Percentiles rank a stretch among this genome's conserved stretches.
Conservation (phyloP, 306 rosid genomes). For the Castanea sativa region DNA sequence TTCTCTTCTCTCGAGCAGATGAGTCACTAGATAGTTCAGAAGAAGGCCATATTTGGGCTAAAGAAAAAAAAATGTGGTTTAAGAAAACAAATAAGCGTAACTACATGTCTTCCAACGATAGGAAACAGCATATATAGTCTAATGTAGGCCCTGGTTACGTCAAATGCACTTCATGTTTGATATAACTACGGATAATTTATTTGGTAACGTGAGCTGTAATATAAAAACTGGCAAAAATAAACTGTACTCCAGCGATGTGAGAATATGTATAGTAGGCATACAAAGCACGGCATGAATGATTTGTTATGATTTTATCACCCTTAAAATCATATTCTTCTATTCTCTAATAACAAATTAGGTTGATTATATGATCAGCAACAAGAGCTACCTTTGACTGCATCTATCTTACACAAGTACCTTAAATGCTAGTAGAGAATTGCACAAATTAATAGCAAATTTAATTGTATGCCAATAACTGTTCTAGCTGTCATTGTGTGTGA, state of each 20-base stretch:
- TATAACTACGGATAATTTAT: constrained; percentile 28
- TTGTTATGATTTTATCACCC: constrained; percentile 10
- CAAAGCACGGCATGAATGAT: constrained; percentile 14
- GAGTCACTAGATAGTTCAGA: background rate
- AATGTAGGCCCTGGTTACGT: constrained; percentile 23
- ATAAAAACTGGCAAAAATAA: constrained; percentile 20
- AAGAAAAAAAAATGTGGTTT: background rate
- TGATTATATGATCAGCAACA: background rate
- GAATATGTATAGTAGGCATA: background rate
- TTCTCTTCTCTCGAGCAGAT: background rate
- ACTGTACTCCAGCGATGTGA: background rate
- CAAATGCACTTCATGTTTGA: constrained; percentile 24
- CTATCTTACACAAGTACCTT: background rate
- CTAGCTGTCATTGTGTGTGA: background rate
- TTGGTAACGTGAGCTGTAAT: constrained; percentile 20
- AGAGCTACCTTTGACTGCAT: background rate
- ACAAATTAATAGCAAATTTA: too few species aligned
- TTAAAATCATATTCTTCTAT: background rate
- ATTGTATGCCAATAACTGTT: background rate
- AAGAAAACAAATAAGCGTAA: background rate
- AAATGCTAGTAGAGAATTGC: background rate
- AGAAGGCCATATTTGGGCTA: constrained; percentile 2
- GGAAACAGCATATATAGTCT: constrained; percentile 25
- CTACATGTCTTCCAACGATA: constrained; percentile 13
- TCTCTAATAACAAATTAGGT: background rate